A percentile compares a stretch with the other conserved stretches of the same genome.
Conservation (phyloP, 2,329 filamentous ascomycete species). For the Clathrospora elynae region DNA sequence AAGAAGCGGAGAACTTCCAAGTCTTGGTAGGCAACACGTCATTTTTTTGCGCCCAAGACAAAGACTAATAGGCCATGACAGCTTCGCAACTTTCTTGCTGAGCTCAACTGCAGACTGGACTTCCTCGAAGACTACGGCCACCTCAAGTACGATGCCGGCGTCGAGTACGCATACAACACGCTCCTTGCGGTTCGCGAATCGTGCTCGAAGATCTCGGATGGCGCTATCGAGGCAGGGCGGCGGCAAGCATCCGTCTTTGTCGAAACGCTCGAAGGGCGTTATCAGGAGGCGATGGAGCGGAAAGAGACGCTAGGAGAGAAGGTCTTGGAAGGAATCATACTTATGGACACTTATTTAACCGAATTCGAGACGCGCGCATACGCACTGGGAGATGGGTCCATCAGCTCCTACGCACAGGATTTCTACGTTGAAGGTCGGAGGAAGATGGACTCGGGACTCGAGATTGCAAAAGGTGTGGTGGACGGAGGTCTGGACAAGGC, state of each 20-base stretch:
- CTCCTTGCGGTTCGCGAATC: constrained; percentile 84
- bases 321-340: constrained; percentile 80
- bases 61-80: constrained; percentile 41
- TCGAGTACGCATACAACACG: constrained; percentile 83
- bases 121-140: constrained; percentile 88
- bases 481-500: constrained; percentile 83
- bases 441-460: constrained; percentile 78
- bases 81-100: constrained; percentile 81
- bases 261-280: constrained; percentile 85
- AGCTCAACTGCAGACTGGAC: constrained; percentile 84
- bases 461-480: constrained; percentile 74
- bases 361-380: constrained; percentile 85
- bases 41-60: not conserved
- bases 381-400: constrained; percentile 76
- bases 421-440: constrained; percentile 79
- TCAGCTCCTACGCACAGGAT: constrained; percentile 72
- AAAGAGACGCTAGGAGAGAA: constrained; percentile 92
- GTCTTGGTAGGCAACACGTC: constrained; percentile 40
- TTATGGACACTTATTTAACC: constrained; percentile 82
- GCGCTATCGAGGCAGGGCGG: constrained; percentile 84
- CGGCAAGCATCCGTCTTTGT: constrained; percentile 86
- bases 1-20: constrained; percentile 56
- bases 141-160: constrained; percentile 78
- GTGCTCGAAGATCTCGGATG: constrained; percentile 88
- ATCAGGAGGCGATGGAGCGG: constrained; percentile 81